Evolutionary conservation across 2,329 filamentous ascomycete genomes (phyloP).

Genomic region (Aspergillus neotritici): DNA sequence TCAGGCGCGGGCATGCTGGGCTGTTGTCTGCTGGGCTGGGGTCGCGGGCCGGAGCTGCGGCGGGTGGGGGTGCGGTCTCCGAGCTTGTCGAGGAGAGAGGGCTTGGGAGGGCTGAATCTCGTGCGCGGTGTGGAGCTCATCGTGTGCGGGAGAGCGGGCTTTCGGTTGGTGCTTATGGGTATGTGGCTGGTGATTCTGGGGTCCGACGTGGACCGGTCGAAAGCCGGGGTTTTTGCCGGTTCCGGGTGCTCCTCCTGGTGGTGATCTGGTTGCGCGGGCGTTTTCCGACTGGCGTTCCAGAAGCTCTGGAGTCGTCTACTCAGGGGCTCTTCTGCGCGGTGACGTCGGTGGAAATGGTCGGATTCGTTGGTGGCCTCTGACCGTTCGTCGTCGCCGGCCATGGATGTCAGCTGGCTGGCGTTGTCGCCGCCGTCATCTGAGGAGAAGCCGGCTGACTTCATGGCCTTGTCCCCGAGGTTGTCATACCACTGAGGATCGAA

Average conservation of each 20-base stretch:
- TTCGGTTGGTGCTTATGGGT: slow-evolving; percentile 21
- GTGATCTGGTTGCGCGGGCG: slow-evolving; percentile 17
- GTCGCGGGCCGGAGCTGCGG: slow-evolving; percentile 23
- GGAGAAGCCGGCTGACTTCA: slow-evolving; percentile 34
- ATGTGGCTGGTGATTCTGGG: slow-evolving; percentile 21
- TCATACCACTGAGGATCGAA: slow-evolving; percentile 29
- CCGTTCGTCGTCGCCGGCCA: slow-evolving; percentile 27
- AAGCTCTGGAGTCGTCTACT: slow-evolving; percentile 36
- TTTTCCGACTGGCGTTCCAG: slow-evolving; percentile 31
- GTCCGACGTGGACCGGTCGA: slow-evolving; percentile 13
- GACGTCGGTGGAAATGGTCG: slow-evolving; percentile 24
- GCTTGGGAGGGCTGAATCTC: slow-evolving; percentile 37
- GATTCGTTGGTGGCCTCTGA: slow-evolving; percentile 26
- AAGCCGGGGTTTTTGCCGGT: slow-evolving; percentile 11
- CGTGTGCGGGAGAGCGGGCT: slow-evolving; percentile 30
- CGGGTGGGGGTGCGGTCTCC: slow-evolving; percentile 33
- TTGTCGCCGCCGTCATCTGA: slow-evolving; percentile 29
- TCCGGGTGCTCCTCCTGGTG: slow-evolving; percentile 11
- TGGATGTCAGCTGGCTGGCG: slow-evolving; percentile 26
- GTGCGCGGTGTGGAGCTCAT: slow-evolving; percentile 33
- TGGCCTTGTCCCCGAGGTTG: slow-evolving; percentile 29
- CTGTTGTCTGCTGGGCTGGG: slow-evolving; percentile 19
- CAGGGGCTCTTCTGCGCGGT: slow-evolving; percentile 27
- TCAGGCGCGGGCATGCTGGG: slow-evolving; percentile 14
- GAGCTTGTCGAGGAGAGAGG: slow-evolving; percentile 34